Conservation (phyloP, 148 eudicot species). For the Rhododendron kiyosumense region DNA sequence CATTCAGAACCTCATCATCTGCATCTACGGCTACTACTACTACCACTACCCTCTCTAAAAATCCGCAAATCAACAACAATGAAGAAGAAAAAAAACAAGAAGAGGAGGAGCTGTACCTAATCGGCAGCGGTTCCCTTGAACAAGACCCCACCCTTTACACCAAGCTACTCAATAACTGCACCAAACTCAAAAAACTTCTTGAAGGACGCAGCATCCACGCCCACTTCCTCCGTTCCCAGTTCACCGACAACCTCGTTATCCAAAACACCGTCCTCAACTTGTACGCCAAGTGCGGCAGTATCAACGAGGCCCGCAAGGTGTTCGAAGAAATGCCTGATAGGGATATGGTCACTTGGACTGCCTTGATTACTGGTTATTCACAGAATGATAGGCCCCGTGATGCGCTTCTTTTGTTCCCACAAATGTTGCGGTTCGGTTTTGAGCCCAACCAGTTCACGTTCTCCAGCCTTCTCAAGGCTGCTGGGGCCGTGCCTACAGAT, state of each 20-base stretch:
- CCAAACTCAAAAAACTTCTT: slow-evolving; percentile 11
- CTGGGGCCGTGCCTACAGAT: slow-evolving; percentile 13
- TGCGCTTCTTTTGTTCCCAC: slow-evolving; percentile 13
- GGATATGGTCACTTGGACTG: slow-evolving; percentile 16
- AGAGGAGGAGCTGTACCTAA: background rate
- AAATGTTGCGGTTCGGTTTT: slow-evolving; percentile 13
- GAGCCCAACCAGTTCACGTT: slow-evolving; percentile 18
- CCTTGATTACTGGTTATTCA: slow-evolving; percentile 18
- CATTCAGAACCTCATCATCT: background rate
- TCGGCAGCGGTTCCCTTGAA: slow-evolving; percentile 11
- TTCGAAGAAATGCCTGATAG: slow-evolving; percentile 11
- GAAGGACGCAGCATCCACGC: slow-evolving; percentile 17
- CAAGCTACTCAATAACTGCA: slow-evolving; percentile 10
- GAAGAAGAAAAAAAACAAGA: background rate
- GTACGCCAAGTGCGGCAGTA: slow-evolving; percentile 13
- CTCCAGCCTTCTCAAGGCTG: slow-evolving; percentile 19
- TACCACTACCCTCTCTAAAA: background rate
- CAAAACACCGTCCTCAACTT: slow-evolving; percentile 13
- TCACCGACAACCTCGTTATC: slow-evolving; percentile 7
- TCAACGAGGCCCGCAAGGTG: slow-evolving; percentile 13
- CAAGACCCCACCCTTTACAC: slow-evolving; percentile 6
- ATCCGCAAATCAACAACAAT: background rate
- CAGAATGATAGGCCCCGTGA: slow-evolving; percentile 13
- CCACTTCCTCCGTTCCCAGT: slow-evolving; percentile 9
- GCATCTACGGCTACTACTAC: background rate